Evolutionary conservation across 768 basidiomycete genomes (phyloP).

Genomic region (Mycena metata): DNA sequence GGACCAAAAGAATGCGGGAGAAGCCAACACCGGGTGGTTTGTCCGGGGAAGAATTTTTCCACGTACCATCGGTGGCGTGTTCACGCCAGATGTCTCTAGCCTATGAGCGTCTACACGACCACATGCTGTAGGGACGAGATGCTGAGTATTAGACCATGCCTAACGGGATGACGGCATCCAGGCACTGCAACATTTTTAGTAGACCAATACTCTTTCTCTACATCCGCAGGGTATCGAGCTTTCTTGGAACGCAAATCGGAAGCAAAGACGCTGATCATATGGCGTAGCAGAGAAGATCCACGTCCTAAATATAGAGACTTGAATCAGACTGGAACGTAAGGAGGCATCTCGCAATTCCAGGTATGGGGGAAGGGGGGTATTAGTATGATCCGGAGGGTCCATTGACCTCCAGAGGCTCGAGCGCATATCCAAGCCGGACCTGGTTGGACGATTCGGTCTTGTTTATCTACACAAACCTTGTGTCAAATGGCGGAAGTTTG

Average conservation of each 20-base stretch:
- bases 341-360: constrained; percentile 13
- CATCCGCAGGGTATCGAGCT: not conserved
- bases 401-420: constrained; percentile 36
- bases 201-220: not conserved
- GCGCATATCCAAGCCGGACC: constrained; percentile 34
- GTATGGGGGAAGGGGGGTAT: constrained; percentile 14
- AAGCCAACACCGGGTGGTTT: too few relatives aligned
- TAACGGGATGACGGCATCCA: constrained; percentile 1
- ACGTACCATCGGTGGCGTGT: too few relatives aligned
- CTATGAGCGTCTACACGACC: not conserved
- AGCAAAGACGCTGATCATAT: constrained; percentile 4
- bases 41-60: too few relatives aligned
- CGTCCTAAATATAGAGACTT: not conserved
- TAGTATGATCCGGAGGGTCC: constrained; percentile 20
- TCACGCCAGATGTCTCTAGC: too few relatives aligned
- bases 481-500: not conserved
- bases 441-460: constrained; percentile 28
- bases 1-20: too few relatives aligned
- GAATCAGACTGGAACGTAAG: constrained; percentile 15
- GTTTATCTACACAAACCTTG: constrained; percentile 11
- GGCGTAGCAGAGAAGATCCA: not conserved
- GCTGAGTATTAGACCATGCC: not conserved
- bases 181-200: not conserved
- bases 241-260: not conserved
- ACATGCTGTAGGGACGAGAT: not conserved